phyloP scores from a whole-genome alignment of 441 rosid genomes.

The Euphorbia corollata region DNA sequence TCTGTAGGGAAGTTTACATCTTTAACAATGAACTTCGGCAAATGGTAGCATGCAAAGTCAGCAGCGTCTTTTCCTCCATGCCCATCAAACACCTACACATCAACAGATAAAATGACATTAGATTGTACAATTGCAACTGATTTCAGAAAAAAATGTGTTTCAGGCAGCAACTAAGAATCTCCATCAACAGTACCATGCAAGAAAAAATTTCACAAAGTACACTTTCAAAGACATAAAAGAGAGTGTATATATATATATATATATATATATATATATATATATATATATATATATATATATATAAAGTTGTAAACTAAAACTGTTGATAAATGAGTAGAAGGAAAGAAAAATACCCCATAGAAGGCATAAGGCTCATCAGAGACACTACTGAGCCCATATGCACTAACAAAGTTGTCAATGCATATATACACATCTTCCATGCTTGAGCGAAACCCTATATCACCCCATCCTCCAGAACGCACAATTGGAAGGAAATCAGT shows the following conservation, averaged over 20 bases:
- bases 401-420: constrained; percentile 47
- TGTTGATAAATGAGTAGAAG: neutral
- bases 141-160: neutral
- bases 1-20: constrained; percentile 60
- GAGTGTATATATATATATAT: too few relatives aligned
- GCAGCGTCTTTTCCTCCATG: constrained; percentile 96
- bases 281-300: too few relatives aligned
- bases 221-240: neutral
- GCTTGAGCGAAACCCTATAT: constrained; percentile 50
- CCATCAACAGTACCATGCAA: too few relatives aligned
- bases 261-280: too few relatives aligned
- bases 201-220: too few relatives aligned
- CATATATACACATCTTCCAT: constrained; percentile 81
- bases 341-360: constrained; percentile 56
- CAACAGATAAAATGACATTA: constrained; percentile 4
- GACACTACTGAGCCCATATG: constrained; percentile 36
- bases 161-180: neutral
- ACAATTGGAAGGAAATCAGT: constrained; percentile 48
- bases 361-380: constrained; percentile 58
- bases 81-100: constrained; percentile 74
- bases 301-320: neutral
- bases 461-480: constrained; percentile 85
- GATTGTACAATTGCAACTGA: neutral
- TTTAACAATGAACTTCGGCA: constrained; percentile 64
- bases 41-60: constrained; percentile 59